Percentiles rank a stretch among this genome's conserved stretches.
Evolutionary conservation across 805 yeast species (phyloP).

Genomic region (Wickerhamomyces ciferrii): DNA sequence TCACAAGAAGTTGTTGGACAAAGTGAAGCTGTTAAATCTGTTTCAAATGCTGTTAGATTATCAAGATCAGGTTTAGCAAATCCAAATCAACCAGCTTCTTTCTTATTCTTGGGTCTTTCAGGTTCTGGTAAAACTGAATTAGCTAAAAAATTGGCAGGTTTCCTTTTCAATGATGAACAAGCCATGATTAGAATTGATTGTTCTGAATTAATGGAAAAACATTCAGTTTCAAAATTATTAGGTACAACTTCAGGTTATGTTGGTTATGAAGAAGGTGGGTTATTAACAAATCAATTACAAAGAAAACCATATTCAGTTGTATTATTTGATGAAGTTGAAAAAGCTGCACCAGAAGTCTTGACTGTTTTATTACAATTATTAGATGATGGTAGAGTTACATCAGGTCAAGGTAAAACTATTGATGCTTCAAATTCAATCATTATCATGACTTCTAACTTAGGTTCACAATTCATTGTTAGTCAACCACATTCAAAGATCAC

Average conservation of each 20-base stretch:
- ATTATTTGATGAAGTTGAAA: constrained; percentile 95
- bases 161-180: constrained; percentile 91
- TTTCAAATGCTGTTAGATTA: constrained; percentile 89
- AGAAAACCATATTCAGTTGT: constrained; percentile 95
- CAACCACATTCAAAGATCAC: constrained; percentile 61
- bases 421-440: constrained; percentile 90
- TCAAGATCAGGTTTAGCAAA: constrained; percentile 93
- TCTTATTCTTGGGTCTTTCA: constrained; percentile 88
- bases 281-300: constrained; percentile 85
- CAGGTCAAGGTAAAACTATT: constrained; percentile 89
- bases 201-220: constrained; percentile 92
- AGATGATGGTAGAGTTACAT: constrained; percentile 95
- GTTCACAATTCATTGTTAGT: constrained; percentile 83
- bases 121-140: constrained; percentile 99
- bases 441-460: constrained; percentile 96
- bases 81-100: constrained; percentile 95
- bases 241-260: constrained; percentile 98
- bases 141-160: constrained; percentile 95
- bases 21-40: constrained; percentile 92
- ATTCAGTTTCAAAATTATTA: constrained; percentile 88
- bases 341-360: constrained; percentile 97
- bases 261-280: constrained; percentile 97
- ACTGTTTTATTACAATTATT: constrained; percentile 87
- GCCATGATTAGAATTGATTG: constrained; percentile 98
- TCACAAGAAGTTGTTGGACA: constrained; percentile 90